Percentiles rank a stretch among this genome's conserved stretches.
These are phyloP conservation scores for Malbranchea zuffiana DNA, from an alignment of 2,329 filamentous ascomycete genomes.

Conservation along the genomic window DNA sequence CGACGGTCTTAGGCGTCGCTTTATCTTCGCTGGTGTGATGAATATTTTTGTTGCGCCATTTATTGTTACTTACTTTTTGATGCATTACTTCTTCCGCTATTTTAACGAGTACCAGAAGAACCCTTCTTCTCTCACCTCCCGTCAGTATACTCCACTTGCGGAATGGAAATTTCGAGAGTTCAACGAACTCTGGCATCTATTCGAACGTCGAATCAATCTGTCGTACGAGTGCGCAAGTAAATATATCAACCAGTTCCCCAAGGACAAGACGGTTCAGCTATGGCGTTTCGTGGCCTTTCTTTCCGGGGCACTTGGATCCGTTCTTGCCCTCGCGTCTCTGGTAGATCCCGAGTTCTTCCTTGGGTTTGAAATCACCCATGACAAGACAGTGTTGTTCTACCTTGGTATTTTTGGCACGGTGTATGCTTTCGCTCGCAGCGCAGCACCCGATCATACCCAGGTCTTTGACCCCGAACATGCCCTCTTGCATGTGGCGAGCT, in stretches of 20 bases:
- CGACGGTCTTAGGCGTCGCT: slow-evolving; percentile 62
- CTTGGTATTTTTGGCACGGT: slow-evolving; percentile 70
- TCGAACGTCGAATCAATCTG: slow-evolving; percentile 81
- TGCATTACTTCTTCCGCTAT: slow-evolving; percentile 88
- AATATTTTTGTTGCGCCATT: slow-evolving; percentile 81
- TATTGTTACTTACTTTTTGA: slow-evolving; percentile 71
- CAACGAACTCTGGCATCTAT: slow-evolving; percentile 89
- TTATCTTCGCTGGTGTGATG: slow-evolving; percentile 72
- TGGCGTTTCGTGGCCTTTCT: slow-evolving; percentile 80
- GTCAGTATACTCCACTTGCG: slow-evolving; percentile 83
- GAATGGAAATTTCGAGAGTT: slow-evolving; percentile 99
- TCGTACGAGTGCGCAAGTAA: slow-evolving; percentile 85
- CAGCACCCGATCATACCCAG: slow-evolving; percentile 74
- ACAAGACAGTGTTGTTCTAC: slow-evolving; percentile 84
- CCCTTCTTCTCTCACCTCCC: slow-evolving; percentile 71
- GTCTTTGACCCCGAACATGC: slow-evolving; percentile 90
- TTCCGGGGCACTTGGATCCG: slow-evolving; percentile 71
- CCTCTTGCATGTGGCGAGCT: slow-evolving; percentile 77
- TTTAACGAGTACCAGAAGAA: slow-evolving; percentile 98
- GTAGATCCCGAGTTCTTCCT: slow-evolving; percentile 84
- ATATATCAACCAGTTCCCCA: slow-evolving; percentile 93
- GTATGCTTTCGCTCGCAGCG: slow-evolving; percentile 72
- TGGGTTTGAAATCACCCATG: slow-evolving; percentile 79
- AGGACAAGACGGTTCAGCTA: slow-evolving; percentile 79
- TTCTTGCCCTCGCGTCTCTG: slow-evolving; percentile 74